Conservation (phyloP, 2,329 filamentous ascomycete genomes). For the Cordyceps cateniannulata region DNA sequence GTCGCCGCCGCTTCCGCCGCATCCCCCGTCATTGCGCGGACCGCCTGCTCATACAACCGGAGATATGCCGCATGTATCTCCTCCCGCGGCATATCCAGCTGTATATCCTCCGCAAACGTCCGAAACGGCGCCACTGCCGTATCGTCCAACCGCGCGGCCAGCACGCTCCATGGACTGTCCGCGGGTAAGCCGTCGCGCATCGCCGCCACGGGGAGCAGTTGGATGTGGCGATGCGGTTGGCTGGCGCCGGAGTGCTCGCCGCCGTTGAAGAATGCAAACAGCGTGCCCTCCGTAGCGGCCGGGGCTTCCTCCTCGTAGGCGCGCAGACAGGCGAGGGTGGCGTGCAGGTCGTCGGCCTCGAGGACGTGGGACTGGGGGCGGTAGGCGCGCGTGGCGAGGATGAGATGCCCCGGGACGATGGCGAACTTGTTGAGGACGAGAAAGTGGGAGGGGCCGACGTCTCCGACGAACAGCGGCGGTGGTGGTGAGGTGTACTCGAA, state of each 20-base stretch:
- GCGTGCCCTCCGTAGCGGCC: slow-evolving; percentile 19
- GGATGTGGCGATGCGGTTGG: slow-evolving; percentile 65
- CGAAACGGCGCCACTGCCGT: slow-evolving; percentile 33
- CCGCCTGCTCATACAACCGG: slow-evolving; percentile 39
- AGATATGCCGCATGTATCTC: slow-evolving; percentile 39
- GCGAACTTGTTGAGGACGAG: slow-evolving; percentile 73
- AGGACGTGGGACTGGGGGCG: slow-evolving; percentile 60
- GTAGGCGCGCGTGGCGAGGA: slow-evolving; percentile 59
- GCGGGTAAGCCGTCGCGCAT: slow-evolving; percentile 50
- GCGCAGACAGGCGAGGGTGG: slow-evolving; percentile 54
- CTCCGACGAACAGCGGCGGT: slow-evolving; percentile 46
- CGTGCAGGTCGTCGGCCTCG: slow-evolving; percentile 52
- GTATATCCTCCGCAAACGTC: slow-evolving; percentile 35
- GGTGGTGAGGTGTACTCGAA: slow-evolving; percentile 52
- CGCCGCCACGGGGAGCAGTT: slow-evolving; percentile 58
- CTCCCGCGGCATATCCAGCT: slow-evolving; percentile 25
- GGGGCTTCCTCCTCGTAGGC: slow-evolving; percentile 36
- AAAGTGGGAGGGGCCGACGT: slow-evolving; percentile 48
- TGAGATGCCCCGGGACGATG: slow-evolving; percentile 64
- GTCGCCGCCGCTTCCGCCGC: slow-evolving; percentile 14
- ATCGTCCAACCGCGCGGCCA: slow-evolving; percentile 34
- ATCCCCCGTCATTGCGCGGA: slow-evolving; percentile 28
- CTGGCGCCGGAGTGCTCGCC: slow-evolving; percentile 63
- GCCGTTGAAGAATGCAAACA: slow-evolving; percentile 67
- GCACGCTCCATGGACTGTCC: slow-evolving; percentile 37